These are phyloP conservation scores for Bathelium albidoporum DNA, from an alignment of 495 filamentous ascomycete genomes.

Conservation along the genomic window DNA sequence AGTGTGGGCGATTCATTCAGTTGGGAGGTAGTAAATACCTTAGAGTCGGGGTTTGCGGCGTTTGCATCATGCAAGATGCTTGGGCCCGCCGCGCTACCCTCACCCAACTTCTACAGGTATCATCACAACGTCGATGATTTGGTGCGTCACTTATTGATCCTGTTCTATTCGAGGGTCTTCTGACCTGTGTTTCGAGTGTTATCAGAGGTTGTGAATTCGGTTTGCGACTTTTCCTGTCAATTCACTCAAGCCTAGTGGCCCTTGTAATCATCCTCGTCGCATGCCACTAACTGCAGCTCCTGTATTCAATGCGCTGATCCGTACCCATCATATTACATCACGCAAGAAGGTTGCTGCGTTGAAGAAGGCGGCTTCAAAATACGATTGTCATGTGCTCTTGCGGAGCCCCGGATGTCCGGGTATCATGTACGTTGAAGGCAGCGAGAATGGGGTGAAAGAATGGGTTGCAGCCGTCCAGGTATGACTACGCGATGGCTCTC, in stretches of 20 bases:
- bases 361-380: slow-evolving; percentile 48
- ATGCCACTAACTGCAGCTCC: not conserved
- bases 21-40: not conserved
- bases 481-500: not conserved
- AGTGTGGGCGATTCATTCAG: too few relatives aligned
- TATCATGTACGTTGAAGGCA: slow-evolving; percentile 67
- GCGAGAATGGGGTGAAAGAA: slow-evolving; percentile 37
- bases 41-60: not conserved
- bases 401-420: slow-evolving; percentile 58
- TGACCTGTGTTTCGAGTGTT: too few relatives aligned
- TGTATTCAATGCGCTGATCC: slow-evolving; percentile 47
- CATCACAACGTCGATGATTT: too few relatives aligned
- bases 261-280: not conserved
- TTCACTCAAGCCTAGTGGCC: too few relatives aligned
- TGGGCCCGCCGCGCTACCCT: not conserved
- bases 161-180: too few relatives aligned
- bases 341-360: slow-evolving; percentile 63
- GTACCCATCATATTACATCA: slow-evolving; percentile 74
- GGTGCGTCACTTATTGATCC: too few relatives aligned
- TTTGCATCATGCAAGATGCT: not conserved
- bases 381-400: slow-evolving; percentile 50
- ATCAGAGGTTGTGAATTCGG: too few relatives aligned
- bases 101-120: not conserved
- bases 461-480: slow-evolving; percentile 49
- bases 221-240: too few relatives aligned